These are phyloP conservation scores for Coniochaeta sp. DNA, from an alignment of 2,329 filamentous ascomycete species.

Conservation along the genomic window DNA sequence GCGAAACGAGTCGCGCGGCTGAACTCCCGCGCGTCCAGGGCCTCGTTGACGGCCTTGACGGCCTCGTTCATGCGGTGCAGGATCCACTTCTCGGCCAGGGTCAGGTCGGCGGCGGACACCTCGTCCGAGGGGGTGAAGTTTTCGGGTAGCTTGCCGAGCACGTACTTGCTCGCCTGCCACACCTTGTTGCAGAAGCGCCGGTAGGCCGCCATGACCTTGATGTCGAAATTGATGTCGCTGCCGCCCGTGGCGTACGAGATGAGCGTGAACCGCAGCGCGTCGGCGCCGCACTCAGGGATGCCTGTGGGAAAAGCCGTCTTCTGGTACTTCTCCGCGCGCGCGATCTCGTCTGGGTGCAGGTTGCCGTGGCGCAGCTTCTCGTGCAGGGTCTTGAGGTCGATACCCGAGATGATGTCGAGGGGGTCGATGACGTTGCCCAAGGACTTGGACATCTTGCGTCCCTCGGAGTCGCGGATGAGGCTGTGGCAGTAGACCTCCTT, in stretches of 20 bases:
- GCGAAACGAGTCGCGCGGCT: constrained; percentile 61
- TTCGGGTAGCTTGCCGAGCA: constrained; percentile 66
- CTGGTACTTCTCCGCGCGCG: constrained; percentile 83
- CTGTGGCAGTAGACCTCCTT: constrained; percentile 94
- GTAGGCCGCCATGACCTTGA: constrained; percentile 89
- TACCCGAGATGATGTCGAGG: constrained; percentile 85
- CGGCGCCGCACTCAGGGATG: constrained; percentile 88
- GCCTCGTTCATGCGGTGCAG: constrained; percentile 72
- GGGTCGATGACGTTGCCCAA: constrained; percentile 94
- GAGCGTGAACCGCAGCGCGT: constrained; percentile 86
- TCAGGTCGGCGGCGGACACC: constrained; percentile 21
- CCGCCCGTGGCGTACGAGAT: constrained; percentile 79
- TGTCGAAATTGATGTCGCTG: constrained; percentile 79
- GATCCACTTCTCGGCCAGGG: constrained; percentile 43
- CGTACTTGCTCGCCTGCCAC: constrained; percentile 94
- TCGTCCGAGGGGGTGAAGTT: constrained; percentile 52
- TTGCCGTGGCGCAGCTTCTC: constrained; percentile 78
- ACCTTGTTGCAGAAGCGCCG: constrained; percentile 97
- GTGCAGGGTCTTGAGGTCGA: constrained; percentile 69
- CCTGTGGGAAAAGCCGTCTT: constrained; percentile 90
- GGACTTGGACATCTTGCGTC: constrained; percentile 96
- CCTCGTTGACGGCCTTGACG: constrained; percentile 63
- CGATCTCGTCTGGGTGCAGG: constrained; percentile 75
- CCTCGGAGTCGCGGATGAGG: constrained; percentile 85
- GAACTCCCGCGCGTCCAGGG: constrained; percentile 64